These are phyloP conservation scores for Diutina mesorugosa DNA, from an alignment of 1,139 yeast genomes.

Conservation along the genomic window DNA sequence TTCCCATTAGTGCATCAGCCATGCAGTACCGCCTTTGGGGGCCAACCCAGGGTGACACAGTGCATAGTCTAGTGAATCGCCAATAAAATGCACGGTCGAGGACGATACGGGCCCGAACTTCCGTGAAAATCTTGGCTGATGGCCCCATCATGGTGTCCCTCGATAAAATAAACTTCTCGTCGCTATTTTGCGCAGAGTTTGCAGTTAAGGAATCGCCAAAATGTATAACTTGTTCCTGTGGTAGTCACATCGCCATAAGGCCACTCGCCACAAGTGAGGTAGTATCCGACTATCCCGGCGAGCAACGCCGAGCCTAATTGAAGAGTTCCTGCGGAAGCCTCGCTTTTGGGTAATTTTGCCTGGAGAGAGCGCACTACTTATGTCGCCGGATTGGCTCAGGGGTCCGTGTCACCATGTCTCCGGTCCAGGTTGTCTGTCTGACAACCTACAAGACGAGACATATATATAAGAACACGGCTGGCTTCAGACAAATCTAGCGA, in stretches of 20 bases:
- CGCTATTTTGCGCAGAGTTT: too few relatives aligned
- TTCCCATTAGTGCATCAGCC: not conserved
- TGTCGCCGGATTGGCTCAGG: not conserved
- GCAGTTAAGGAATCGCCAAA: too few relatives aligned
- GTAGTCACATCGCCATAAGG: too few relatives aligned
- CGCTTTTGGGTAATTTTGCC: not conserved
- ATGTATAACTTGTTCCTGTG: too few relatives aligned
- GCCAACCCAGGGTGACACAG: not conserved
- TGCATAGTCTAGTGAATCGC: not conserved
- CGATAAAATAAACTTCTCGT: too few relatives aligned
- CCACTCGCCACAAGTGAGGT: too few relatives aligned
- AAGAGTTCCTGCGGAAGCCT: not conserved
- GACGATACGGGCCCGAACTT: not conserved
- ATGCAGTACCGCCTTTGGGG: not conserved
- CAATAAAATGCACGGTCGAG: not conserved
- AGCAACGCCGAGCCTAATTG: not conserved
- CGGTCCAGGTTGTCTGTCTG: too few relatives aligned
- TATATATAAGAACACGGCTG: too few relatives aligned
- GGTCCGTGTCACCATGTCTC: too few relatives aligned
- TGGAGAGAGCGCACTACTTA: not conserved
- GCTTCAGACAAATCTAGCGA: too few relatives aligned
- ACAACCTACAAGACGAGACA: too few relatives aligned
- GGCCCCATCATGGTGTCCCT: not conserved
- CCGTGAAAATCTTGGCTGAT: not conserved
- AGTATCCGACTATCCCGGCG: too few relatives aligned